phyloP scores from a whole-genome alignment of 2,329 filamentous ascomycete species.

The Sporothrix pseudoabietina region DNA sequence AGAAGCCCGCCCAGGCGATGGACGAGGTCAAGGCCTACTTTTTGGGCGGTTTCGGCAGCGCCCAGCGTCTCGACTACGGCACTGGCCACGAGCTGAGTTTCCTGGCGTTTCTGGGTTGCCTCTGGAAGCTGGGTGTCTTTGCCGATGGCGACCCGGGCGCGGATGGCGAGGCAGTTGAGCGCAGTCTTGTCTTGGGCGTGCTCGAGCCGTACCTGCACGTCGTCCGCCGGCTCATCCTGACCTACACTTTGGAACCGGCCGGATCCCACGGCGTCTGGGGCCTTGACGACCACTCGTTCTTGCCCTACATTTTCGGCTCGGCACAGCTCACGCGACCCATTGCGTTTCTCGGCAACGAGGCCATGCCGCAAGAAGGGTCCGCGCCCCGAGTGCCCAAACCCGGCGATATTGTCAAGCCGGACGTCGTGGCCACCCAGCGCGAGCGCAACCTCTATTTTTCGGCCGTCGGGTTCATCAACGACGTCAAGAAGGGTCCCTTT shows the following conservation, averaged over 20 bases:
- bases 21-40: slow-evolving; percentile 79
- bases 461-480: slow-evolving; percentile 94
- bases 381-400: slow-evolving; percentile 71
- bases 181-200: slow-evolving; percentile 77
- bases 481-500: slow-evolving; percentile 94
- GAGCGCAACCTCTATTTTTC: slow-evolving; percentile 86
- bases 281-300: slow-evolving; percentile 93
- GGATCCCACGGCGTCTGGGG: slow-evolving; percentile 98
- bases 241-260: slow-evolving; percentile 91
- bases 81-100: slow-evolving; percentile 97
- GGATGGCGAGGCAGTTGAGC: slow-evolving; percentile 62
- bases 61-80: slow-evolving; percentile 89
- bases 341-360: slow-evolving; percentile 50
- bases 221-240: slow-evolving; percentile 79
- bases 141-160: slow-evolving; percentile 46
- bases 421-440: slow-evolving; percentile 66
- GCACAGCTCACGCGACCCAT: slow-evolving; percentile 84
- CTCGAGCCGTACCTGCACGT: slow-evolving; percentile 86
- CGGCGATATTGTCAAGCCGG: slow-evolving; percentile 64
- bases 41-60: slow-evolving; percentile 81
- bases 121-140: slow-evolving; percentile 91
- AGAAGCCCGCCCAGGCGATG: slow-evolving; percentile 36
- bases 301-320: slow-evolving; percentile 93
- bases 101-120: slow-evolving; percentile 80
- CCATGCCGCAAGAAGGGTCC: slow-evolving; percentile 79